phyloP scores from a whole-genome alignment of 495 filamentous ascomycete genomes.

The Penicillium canariense region DNA sequence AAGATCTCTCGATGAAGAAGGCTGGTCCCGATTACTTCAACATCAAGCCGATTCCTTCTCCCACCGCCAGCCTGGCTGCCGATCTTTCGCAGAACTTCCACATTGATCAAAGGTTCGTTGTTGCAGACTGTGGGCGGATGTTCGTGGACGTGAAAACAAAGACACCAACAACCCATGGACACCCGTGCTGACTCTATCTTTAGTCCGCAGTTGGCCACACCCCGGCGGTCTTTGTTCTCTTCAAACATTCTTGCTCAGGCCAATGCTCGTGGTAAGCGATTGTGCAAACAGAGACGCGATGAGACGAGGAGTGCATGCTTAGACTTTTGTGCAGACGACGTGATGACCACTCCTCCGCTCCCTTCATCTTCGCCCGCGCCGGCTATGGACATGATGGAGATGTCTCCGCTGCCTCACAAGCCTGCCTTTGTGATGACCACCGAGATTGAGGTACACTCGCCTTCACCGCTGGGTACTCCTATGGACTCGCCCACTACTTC shows the following conservation, averaged over 20 bases:
- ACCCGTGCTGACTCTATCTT: slow-evolving; percentile 30
- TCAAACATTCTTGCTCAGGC: slow-evolving; percentile 66
- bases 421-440: slow-evolving; percentile 56
- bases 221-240: slow-evolving; percentile 89
- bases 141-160: slow-evolving; percentile 5
- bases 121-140: neutral
- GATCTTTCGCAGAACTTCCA: slow-evolving; percentile 97
- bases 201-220: slow-evolving; percentile 89
- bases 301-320: slow-evolving; percentile 9
- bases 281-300: neutral
- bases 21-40: slow-evolving; percentile 68
- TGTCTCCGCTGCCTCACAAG: slow-evolving; percentile 93
- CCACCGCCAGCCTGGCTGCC: slow-evolving; percentile 82
- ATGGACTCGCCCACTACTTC: slow-evolving; percentile 49
- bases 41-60: slow-evolving; percentile 75
- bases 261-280: slow-evolving; percentile 66
- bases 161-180: neutral
- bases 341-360: slow-evolving; percentile 78
- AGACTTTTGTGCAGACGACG: slow-evolving; percentile 46
- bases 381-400: slow-evolving; percentile 84
- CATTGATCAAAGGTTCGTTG: slow-evolving; percentile 78
- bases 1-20: slow-evolving; percentile 69
- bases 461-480: slow-evolving; percentile 54
- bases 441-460: slow-evolving; percentile 64
- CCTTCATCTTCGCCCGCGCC: slow-evolving; percentile 76